phyloP scores from a whole-genome alignment of 371 early-diverging fungal species.

The Blakeslea trispora region DNA sequence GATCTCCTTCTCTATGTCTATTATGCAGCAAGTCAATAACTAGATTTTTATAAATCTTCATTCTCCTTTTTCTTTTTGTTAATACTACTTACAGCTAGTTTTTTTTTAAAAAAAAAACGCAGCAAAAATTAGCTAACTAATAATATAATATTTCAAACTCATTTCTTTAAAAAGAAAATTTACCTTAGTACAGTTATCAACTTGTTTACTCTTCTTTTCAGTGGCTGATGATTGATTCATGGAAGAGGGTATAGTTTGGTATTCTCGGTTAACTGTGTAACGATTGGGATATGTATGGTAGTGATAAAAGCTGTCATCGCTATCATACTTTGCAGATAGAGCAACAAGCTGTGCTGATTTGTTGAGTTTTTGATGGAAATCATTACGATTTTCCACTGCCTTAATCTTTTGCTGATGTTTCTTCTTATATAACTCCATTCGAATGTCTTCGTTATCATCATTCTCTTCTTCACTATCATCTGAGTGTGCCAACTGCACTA shows the following conservation, averaged over 20 bases:
- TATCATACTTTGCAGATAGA: neutral
- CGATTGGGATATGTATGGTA: neutral
- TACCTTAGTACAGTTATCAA: too few relatives aligned
- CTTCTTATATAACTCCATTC: neutral
- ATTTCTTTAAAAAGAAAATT: neutral
- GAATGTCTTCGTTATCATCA: neutral
- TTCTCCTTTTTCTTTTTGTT: too few relatives aligned
- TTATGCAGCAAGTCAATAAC: neutral
- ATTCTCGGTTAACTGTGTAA: neutral
- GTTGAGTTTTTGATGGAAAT: neutral
- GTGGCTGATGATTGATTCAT: too few relatives aligned
- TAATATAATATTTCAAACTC: too few relatives aligned
- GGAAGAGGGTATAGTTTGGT: neutral
- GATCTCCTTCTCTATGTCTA: neutral
- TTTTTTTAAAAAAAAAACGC: too few relatives aligned
- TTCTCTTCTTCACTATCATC: neutral
- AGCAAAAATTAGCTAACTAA: too few relatives aligned
- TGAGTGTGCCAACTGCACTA: neutral
- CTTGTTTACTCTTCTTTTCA: too few relatives aligned
- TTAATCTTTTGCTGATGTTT: neutral
- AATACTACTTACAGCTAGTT: too few relatives aligned
- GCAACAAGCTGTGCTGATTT: neutral
- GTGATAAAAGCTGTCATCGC: neutral
- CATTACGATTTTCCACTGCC: neutral
- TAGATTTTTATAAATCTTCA: neutral